These are phyloP conservation scores for Arthrinium phaeospermum DNA, from an alignment of 2,329 filamentous ascomycete genomes.

Conservation along the genomic window DNA sequence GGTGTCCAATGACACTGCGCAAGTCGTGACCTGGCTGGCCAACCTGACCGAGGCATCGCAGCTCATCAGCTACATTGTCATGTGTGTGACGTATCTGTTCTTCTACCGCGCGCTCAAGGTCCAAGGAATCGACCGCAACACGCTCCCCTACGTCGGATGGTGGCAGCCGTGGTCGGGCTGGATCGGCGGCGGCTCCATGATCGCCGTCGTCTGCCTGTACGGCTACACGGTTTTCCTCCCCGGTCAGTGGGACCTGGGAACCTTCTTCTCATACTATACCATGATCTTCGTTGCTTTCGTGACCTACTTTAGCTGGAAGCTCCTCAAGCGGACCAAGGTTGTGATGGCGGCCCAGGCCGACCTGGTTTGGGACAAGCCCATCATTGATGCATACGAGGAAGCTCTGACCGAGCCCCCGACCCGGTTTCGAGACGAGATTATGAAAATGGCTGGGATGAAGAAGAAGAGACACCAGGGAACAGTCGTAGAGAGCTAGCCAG, in stretches of 20 bases:
- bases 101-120: constrained; percentile 73
- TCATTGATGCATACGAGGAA: constrained; percentile 60
- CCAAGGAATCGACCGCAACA: constrained; percentile 71
- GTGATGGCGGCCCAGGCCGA: constrained; percentile 61
- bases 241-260: constrained; percentile 40
- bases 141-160: constrained; percentile 72
- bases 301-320: constrained; percentile 67
- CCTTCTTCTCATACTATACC: constrained; percentile 55
- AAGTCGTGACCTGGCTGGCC: constrained; percentile 39
- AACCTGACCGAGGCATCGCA: constrained; percentile 47
- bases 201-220: constrained; percentile 54
- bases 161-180: constrained; percentile 71
- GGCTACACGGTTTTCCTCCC: constrained; percentile 59
- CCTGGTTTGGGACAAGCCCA: constrained; percentile 64
- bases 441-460: constrained; percentile 44
- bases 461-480: constrained; percentile 23
- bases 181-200: constrained; percentile 49
- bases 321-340: constrained; percentile 63
- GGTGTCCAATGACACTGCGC: constrained; percentile 35
- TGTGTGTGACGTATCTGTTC: constrained; percentile 73
- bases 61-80: constrained; percentile 68
- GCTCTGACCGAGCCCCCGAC: constrained; percentile 50
- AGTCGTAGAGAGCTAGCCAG: background rate
- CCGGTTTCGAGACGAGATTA: constrained; percentile 53
- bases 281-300: constrained; percentile 54